Base-by-base conservation (phyloP, 2,329 filamentous ascomycete genomes). In the Epichloe coenophiala region DNA sequence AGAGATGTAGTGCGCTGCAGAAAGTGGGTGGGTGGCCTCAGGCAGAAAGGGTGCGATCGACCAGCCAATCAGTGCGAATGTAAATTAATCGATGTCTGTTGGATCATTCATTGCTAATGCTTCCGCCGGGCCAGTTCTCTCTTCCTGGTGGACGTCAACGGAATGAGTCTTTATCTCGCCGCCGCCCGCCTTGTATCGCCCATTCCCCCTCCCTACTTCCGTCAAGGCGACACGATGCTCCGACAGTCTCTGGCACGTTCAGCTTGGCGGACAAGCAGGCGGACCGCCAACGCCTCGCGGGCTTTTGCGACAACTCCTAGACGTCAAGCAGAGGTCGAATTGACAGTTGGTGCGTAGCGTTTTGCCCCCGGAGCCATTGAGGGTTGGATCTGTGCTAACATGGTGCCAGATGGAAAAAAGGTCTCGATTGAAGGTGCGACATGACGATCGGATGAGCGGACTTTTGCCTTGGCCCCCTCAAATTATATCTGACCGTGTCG, bases 381-480 rank as follows among this genome's bases (percentile, higher is more conserved):
- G 47, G 31, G 50, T 35, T 40, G 43, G 45, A 54, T 40, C 33
- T 37, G 54, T 55, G 61, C 66, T 71, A 61, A 71, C 63, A 43
- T 39, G 39, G 51, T 44, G 59, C 43, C 65, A 90, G 91, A 98
- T 81, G 93, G 91, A 67, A 95, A 95, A 77, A 95, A 96, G 73
- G 85, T 98, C 51, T 95, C 89, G 56, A 89, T 98, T 68, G 89
- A 96, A 86, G 88, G 89, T 95, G 83, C 60, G 63, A 40, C n/a
- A 19, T 50, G 53, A 38, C 52, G 43, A 45, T 52, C 61, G 50
- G 54, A 33, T 47, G 50, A 4, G 36, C 38, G 45, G 49, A 31
- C 40, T 52, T 2, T 31, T 31, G 27, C 27, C 27, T n/a, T n/a
- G n/a, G n/a, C 27, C 8, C 27, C 8, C 9, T 11, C 8, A 11